Percentiles rank a stretch among this genome's conserved stretches.
phyloP scores from a whole-genome alignment of 495 filamentous ascomycete genomes.

The Podospora appendiculata region DNA sequence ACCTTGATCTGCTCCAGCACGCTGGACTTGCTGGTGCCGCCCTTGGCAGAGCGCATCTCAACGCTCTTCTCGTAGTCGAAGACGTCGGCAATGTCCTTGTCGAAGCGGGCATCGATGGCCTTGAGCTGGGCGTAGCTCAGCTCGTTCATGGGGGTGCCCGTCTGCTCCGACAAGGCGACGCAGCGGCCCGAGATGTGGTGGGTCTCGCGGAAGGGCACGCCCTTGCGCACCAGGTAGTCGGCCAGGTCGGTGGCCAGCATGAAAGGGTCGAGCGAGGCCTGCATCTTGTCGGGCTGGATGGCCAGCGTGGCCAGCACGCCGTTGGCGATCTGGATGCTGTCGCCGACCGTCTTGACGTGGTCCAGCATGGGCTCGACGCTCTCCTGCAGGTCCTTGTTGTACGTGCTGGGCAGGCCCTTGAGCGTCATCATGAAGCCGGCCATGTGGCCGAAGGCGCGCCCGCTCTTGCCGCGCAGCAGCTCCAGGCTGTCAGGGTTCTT shows the following conservation, averaged over 20 bases:
- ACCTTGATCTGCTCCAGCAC: slow-evolving; percentile 75
- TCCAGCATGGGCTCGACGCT: slow-evolving; percentile 82
- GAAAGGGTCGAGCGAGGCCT: slow-evolving; percentile 55
- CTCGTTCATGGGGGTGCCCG: slow-evolving; percentile 66
- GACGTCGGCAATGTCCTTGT: slow-evolving; percentile 60
- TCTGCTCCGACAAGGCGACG: slow-evolving; percentile 60
- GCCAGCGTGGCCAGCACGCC: slow-evolving; percentile 71
- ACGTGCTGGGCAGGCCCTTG: slow-evolving; percentile 83
- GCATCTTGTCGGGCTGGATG: slow-evolving; percentile 68
- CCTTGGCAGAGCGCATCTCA: slow-evolving; percentile 72
- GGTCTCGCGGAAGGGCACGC: slow-evolving; percentile 75
- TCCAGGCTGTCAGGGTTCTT: slow-evolving; percentile 74
- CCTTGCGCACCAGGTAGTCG: slow-evolving; percentile 87
- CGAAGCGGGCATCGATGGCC: slow-evolving; percentile 68
- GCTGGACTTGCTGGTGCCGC: slow-evolving; percentile 69
- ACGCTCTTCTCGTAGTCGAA: slow-evolving; percentile 86
- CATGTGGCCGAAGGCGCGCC: slow-evolving; percentile 82
- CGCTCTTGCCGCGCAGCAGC: slow-evolving; percentile 79
- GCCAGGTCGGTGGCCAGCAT: slow-evolving; percentile 82
- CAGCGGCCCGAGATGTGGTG: slow-evolving; percentile 84
- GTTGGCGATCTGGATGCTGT: slow-evolving; percentile 81
- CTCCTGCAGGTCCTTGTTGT: slow-evolving; percentile 96
- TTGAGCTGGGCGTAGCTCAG: slow-evolving; percentile 60
- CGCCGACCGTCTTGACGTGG: slow-evolving; percentile 75
- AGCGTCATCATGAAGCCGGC: slow-evolving; percentile 79